Base-by-base conservation (phyloP, 208 protist genomes). In the Naegleria gruberi region DNA sequence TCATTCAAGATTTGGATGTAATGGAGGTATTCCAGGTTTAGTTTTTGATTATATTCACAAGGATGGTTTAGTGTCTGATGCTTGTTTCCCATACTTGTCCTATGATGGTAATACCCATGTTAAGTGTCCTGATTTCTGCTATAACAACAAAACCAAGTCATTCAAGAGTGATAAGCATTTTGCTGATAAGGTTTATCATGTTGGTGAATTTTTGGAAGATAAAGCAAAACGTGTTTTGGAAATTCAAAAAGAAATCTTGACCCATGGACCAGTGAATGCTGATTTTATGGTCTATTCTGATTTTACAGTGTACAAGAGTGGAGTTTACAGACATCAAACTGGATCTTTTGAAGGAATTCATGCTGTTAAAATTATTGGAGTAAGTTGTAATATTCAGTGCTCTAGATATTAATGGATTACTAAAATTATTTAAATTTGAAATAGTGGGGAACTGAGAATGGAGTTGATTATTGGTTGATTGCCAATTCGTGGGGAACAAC, bases 231-330 rank as follows among this genome's bases (percentile, higher is more conserved):
- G 89, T 93, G 45, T 95, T 91, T 92, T 94, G 42, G 90, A 84
- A 30, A 97, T 96, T 92, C 94, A 95, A 93, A 92, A 92, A 40
- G 96, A 97, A 93, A 93, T 98, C 86, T 95, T 95, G 92, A 91
- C 92, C n/a, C 91, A 94, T 87, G 96, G 96, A 40, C 96, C 96
- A 37, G 95, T 98, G 74, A 95, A 97, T 92, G 95, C 94, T n/a
- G 93, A 95, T 82, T 95, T 97, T 57, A 92, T 91, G 87, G 96
- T 98, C 30, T 98, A 97, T 93, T 89, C 90, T 41, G 96, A 98
- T 90, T 97, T 98, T 90, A 51, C 93, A 30, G 88, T 92, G 41
- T 98, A 97, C 94, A 96, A 95, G 92, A 94, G 90, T 46, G 96
- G 96, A 55, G 96, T 98, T 44, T 98, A 98, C 94, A 91, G 90